Evolutionary conservation across 1,284 basidiomycete species (phyloP), one percentile per base, ranked within the genome.

Genomic region (Cutaneotrichosporon curvatum): DNA sequence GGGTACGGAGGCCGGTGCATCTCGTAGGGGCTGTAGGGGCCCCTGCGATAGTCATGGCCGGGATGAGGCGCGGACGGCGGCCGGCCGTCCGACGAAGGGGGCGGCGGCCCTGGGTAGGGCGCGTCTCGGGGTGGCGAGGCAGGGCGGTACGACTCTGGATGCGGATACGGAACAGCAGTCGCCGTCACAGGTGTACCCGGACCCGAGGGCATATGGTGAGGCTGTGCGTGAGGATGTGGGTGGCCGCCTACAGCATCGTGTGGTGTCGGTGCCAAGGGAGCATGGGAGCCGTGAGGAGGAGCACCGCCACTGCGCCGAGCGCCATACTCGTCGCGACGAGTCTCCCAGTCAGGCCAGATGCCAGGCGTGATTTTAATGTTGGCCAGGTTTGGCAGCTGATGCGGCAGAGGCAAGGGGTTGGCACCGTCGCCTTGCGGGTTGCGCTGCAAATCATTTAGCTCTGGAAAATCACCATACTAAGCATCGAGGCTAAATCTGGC

Each of bases 311-410:
- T 46, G 3, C 58, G 53, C 7, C 53, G 48, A 19, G 53, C 35
- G 22, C 52, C 58, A 15, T 60, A 63, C 18, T 57, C 51, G 34
- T 64, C 62, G 14, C 65, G 47, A 7, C 62, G 54, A 6, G 58
- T 54, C 36, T 70, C 67, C 67, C 66, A 68, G 43, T 70, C 67
- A 6, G 66, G 66, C 66, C 66, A 70, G 42, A 68, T 62, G 6
- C 63, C 66, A 8, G 65, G 61, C 0, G 58, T 58, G 42, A 67
- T 59, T 39, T 63, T 59, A 25, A 68, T 51, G 33, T 50, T 54
- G 6, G 65, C 56, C 11, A 70, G 52, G 14, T 65, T 55, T 4
- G 66, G 66, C 7, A 70, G 56, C 47, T 70, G 65, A 41, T 66
- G 62, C 8, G 68, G 68, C 5, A 65, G 51, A 3, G 66, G 66